Evolutionary conservation across 192 early-diverging fungal species (phyloP).

Genomic region (Linderina pennispora): DNA sequence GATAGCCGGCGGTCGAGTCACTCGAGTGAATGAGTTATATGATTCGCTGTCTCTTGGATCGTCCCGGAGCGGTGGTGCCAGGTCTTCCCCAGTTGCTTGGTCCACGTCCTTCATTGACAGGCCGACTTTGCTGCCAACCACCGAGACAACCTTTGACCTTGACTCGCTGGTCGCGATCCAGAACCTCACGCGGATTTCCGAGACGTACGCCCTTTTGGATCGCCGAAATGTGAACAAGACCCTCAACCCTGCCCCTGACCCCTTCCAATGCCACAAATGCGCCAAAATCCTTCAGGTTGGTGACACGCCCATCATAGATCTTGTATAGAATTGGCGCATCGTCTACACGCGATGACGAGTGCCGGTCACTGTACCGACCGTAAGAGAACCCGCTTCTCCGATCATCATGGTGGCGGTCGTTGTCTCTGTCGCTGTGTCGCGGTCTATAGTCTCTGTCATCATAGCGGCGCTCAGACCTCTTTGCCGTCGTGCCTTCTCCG

Average conservation of each 20-base stretch:
- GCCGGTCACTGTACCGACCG: neutral
- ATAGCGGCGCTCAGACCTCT: neutral
- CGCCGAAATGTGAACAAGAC: slow-evolving; percentile 83
- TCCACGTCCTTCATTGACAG: slow-evolving; percentile 97
- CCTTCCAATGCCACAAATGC: slow-evolving; percentile 86
- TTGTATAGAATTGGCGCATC: slow-evolving; percentile 84
- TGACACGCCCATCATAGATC: slow-evolving; percentile 81
- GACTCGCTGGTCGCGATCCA: slow-evolving; percentile 72
- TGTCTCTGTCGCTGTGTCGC: slow-evolving; percentile 3
- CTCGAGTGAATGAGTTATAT: neutral
- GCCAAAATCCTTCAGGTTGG: slow-evolving; percentile 88
- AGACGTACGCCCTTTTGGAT: slow-evolving; percentile 62
- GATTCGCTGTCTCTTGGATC: slow-evolving; percentile 6
- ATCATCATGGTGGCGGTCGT: neutral
- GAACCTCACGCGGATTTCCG: slow-evolving; percentile 78
- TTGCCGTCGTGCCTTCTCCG: neutral
- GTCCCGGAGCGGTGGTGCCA: slow-evolving; percentile 71
- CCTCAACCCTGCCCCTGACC: slow-evolving; percentile 69
- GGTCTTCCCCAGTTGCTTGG: slow-evolving; percentile 83
- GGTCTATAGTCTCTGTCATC: too few species aligned
- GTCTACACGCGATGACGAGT: slow-evolving; percentile 42
- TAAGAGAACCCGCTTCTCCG: too few species aligned
- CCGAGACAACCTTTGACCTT: slow-evolving; percentile 95
- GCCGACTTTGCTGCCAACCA: slow-evolving; percentile 72
- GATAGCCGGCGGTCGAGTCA: neutral